Evolutionary conservation across 1,139 yeast species (phyloP), one percentile per base, ranked within the genome.

Genomic region (Hanseniaspora sp.): DNA sequence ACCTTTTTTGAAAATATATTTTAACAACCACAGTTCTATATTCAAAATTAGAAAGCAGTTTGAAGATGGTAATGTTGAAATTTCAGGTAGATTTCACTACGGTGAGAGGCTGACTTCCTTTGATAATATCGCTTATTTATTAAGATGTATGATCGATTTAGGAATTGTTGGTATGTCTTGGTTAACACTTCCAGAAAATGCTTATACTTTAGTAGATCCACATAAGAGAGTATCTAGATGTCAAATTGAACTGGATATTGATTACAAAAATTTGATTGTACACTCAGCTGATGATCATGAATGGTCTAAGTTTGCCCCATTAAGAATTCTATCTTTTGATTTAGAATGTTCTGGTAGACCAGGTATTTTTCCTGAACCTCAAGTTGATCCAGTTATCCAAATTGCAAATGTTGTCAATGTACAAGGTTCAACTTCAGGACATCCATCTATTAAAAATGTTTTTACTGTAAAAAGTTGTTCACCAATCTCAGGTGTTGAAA

Each of bases 291-390:
- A 92, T 65, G 97, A 96, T 2, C 48, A 42, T 23, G 90, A 88
- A 58, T 94, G 95, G 94, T 77, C 87, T 46, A 84, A 83, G 61
- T 84, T 86, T 73, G 97, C 98, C 0, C 98, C 98, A 0, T 74
- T 94, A 58, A 82, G 99, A 64, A 83, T 94, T 48, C 73, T 94
- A 59, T 88, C 97, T 11, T 92, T 92, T 67, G 98, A 94, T 73
- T 92, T 94, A 58, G 99, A 94, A 70, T 94, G 99, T 76, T 95
- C 98, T 7, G 98, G 98, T 52, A 79, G 99, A 69, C 86, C 87
- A 59, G 98, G 98, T 54, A 77, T 92, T 18, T 94, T 94, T 67
- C 98, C 99, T 0, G 98, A 94, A 66, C 85, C 99, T 1, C 84
- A 86, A 58, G 77, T 80, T 51, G 99, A 94, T 69, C 85, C 96